Percentiles rank a stretch among this genome's conserved stretches.
phyloP scores from a whole-genome alignment of 2,329 filamentous ascomycete species.

The Metarhizium sp. region DNA sequence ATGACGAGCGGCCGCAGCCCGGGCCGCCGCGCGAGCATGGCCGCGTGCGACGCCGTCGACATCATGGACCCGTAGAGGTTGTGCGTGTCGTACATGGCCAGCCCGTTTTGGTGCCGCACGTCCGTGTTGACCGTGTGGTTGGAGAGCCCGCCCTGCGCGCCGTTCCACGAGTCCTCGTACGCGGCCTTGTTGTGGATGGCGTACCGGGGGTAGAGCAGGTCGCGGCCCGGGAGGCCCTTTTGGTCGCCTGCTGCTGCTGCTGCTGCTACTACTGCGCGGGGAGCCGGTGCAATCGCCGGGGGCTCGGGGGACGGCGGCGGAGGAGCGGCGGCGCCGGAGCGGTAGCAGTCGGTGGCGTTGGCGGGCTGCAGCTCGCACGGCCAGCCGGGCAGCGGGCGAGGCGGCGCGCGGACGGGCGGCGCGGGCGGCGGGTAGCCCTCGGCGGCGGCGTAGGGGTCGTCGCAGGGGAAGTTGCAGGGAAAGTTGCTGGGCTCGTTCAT shows the following conservation, averaged over 20 bases:
- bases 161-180: slow-evolving; percentile 18
- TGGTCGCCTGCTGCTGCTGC: slow-evolving; percentile 17
- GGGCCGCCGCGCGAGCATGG: slow-evolving; percentile 53
- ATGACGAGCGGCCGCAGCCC: slow-evolving; percentile 75
- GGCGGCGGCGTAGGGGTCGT: slow-evolving; percentile 15
- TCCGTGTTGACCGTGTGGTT: slow-evolving; percentile 65
- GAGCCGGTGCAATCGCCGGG: no score
- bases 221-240: slow-evolving; percentile 33
- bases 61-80: slow-evolving; percentile 71
- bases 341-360: slow-evolving; percentile 11
- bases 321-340: background rate
- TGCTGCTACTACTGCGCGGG: no score
- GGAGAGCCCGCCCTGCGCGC: slow-evolving; percentile 50
- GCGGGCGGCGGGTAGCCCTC: slow-evolving; percentile 48
- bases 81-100: slow-evolving; percentile 73
- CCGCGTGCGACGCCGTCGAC: slow-evolving; percentile 66
- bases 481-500: slow-evolving; percentile 42
- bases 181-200: slow-evolving; percentile 65
- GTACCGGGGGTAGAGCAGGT: slow-evolving; percentile 68
- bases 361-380: slow-evolving; percentile 29
- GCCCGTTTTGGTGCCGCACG: slow-evolving; percentile 64
- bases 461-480: slow-evolving; percentile 19
- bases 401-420: slow-evolving; percentile 52
- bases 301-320: background rate
- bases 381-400: slow-evolving; percentile 59